phyloP scores from a whole-genome alignment of 768 basidiomycete species.

The Hericium coralloides region DNA sequence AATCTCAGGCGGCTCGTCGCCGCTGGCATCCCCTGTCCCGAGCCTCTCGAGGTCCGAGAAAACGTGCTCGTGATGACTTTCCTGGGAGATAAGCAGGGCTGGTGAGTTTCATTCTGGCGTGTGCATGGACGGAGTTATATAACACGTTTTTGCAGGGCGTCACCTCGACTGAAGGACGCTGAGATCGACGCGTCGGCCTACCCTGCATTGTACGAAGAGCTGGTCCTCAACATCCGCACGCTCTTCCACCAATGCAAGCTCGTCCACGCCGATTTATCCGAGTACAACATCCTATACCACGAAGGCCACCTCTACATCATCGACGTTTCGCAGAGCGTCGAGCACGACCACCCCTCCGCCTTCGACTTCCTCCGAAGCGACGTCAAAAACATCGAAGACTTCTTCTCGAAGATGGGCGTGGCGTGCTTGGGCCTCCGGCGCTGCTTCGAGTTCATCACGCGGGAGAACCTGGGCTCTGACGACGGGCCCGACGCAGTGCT shows the following conservation, averaged over 20 bases:
- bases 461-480: conserved; percentile 33
- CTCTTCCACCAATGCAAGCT: conserved; percentile 90
- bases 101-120: conserved; percentile 37
- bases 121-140: conserved; percentile 2
- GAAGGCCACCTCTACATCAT: conserved; percentile 81
- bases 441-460: conserved; percentile 85
- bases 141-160: conserved; percentile 48
- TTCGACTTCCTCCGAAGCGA: conserved; percentile 95
- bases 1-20: conserved; percentile 78
- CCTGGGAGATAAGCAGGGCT: conserved; percentile 72
- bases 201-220: conserved; percentile 61
- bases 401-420: conserved; percentile 73
- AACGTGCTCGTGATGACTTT: conserved; percentile 97
- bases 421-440: conserved; percentile 67
- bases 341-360: conserved; percentile 93
- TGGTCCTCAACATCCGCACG: conserved; percentile 68
- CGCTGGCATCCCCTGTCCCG: conserved; percentile 83
- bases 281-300: conserved; percentile 95
- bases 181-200: conserved; percentile 40
- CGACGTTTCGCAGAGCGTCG: conserved; percentile 97
- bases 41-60: conserved; percentile 87
- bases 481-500: not conserved
- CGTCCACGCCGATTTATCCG: conserved; percentile 95
- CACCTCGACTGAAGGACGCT: conserved; percentile 91
- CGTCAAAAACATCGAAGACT: conserved; percentile 89